Evolutionary conservation across 805 yeast genomes (phyloP), one percentile per base, ranked within the genome.

Genomic region (Wickerhamiella cacticola): DNA sequence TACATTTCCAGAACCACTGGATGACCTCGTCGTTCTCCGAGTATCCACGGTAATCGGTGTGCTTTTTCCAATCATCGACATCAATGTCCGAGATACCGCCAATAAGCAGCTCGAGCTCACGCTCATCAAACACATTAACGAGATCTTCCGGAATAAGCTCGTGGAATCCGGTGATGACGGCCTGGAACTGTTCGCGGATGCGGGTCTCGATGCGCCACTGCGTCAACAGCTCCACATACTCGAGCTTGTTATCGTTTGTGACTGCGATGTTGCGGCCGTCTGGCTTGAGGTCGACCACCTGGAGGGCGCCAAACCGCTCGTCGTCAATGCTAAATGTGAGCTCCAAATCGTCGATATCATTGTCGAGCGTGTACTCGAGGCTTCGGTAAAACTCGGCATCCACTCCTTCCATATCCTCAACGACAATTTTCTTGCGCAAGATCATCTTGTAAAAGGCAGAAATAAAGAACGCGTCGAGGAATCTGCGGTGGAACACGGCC

Each of bases 41-140:
- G 67, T 89, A 92, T 4, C 98, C 98, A 69, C 98, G 79, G 69
- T 92, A 92, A 66, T 92, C 99, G 18, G 99, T 92, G 65, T 92
- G 96, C 64, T 86, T 88, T 69, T 87, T 92, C 99, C 99, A 92
- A 70, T 92, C 99, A 55, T 88, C 96, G 50, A 89, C 83, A 66
- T 92, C 98, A 59, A 92, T 89, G 60, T 92, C 98, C 1, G 96
- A 92, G 61, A 92, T 79, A 66, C 99, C 99, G 64, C 98, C 98
- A 66, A 92, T 92, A 62, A 92, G 75, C 63, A 92, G 71, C 71
- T 92, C 99, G 55, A 92, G 71, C 68, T 92, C 99, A 65, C 96
- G 81, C 70, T 92, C 98, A 67, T 92, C 98, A 63, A 92, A 92
- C 39, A 92, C 98, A 56, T 84, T 86, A 48, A 92, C 94, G 52